Conservation (phyloP, 2,329 filamentous ascomycete genomes). For the Cercospora sp. region DNA sequence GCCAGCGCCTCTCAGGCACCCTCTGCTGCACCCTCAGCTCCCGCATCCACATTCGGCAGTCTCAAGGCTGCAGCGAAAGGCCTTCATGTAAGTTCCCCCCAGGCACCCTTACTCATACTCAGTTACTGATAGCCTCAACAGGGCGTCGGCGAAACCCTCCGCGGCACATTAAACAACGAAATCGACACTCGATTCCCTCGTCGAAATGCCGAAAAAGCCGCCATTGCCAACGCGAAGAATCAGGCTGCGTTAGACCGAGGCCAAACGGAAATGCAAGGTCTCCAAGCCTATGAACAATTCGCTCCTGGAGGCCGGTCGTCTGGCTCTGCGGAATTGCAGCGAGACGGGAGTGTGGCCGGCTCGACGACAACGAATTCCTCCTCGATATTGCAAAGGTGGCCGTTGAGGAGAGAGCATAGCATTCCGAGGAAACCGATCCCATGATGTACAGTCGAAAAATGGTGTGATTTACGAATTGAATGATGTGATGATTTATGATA, state of each 20-base stretch:
- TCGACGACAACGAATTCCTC: background rate
- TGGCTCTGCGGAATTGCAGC: background rate
- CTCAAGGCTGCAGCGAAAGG: conserved; percentile 37
- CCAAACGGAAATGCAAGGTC: conserved; percentile 30
- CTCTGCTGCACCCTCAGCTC: conserved; percentile 7
- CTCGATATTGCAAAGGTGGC: background rate
- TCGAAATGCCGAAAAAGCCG: conserved; percentile 33
- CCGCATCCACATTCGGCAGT: conserved; percentile 23
- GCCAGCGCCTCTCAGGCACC: conserved; percentile 7
- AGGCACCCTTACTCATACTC: background rate
- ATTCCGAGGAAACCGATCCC: conserved; percentile 13
- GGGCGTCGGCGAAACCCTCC: conserved; percentile 39
- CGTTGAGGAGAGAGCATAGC: conserved; percentile 8
- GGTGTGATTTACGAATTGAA: background rate
- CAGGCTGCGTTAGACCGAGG: conserved; percentile 31
- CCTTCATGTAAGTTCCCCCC: conserved; percentile 32
- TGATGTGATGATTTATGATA: background rate
- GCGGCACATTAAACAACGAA: conserved; percentile 37
- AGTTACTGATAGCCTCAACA: conserved; percentile 19
- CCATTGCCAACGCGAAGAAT: conserved; percentile 34
- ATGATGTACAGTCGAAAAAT: background rate
- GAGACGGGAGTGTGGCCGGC: background rate
- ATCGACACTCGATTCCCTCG: conserved; percentile 34
- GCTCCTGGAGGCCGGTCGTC: background rate
- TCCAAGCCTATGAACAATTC: conserved; percentile 19